These are phyloP conservation scores for Chrysanthemum lavandulifolium DNA, from an alignment of 129 eudicot genomes.

Conservation along the genomic window DNA sequence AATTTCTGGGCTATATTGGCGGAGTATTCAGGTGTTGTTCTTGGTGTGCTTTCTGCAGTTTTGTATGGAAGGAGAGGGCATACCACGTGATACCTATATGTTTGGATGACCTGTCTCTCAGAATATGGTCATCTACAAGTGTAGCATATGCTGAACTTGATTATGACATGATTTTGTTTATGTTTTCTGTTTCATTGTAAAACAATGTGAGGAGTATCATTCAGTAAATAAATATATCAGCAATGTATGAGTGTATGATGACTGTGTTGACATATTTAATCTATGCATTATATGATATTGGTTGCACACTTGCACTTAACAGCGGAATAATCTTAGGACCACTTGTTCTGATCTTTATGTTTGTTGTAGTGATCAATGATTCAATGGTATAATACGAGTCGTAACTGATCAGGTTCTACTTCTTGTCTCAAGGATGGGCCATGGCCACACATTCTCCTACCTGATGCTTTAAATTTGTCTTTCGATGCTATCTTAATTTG, in stretches of 20 bases:
- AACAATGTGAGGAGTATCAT: no score
- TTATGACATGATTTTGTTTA: background rate
- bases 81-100: background rate
- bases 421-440: conserved; percentile 97
- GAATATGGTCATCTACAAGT: no score
- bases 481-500: no score
- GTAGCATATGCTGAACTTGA: no score
- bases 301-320: background rate
- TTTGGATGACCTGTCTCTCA: no score
- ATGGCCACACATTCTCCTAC: conserved; percentile 81
- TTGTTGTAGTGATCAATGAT: conserved; percentile 3
- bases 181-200: background rate
- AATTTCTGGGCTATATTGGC: conserved; percentile 70
- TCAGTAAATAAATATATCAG: background rate
- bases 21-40: conserved; percentile 95
- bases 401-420: conserved; percentile 61
- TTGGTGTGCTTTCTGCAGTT: conserved; percentile 85
- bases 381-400: background rate
- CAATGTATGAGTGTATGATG: conserved; percentile 10
- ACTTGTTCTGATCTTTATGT: background rate
- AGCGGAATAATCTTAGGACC: background rate
- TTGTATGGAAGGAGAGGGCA: conserved; percentile 80
- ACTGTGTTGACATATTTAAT: background rate
- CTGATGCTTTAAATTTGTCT: no score
- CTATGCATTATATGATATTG: background rate